Evolutionary conservation across 73 alveolate genomes (phyloP).

Genomic region (Stentor roeselii): DNA sequence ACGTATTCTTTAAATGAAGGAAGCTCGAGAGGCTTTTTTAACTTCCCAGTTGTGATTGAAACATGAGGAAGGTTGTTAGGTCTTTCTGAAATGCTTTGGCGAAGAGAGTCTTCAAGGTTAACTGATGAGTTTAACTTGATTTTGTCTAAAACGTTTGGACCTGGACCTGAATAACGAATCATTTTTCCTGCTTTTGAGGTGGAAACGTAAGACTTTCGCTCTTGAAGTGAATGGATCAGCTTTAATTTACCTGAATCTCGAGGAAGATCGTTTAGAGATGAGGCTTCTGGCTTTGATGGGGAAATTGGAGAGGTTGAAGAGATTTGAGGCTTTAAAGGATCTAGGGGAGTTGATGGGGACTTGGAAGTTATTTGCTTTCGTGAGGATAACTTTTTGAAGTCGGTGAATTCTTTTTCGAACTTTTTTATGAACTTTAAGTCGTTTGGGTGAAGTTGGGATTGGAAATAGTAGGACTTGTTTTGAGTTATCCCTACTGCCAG

Average conservation of each 20-base stretch:
- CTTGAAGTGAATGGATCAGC: not conserved
- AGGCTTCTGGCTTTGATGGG: not conserved
- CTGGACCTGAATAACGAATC: not conserved
- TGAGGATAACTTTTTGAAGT: not conserved
- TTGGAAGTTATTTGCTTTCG: not conserved
- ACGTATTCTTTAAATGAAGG: constrained; percentile 19
- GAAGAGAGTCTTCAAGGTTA: not conserved
- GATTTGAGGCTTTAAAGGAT: no score
- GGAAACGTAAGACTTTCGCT: not conserved
- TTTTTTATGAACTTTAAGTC: not conserved
- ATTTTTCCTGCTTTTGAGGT: not conserved
- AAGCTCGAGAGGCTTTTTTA: not conserved
- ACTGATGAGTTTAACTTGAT: not conserved
- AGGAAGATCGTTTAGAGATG: not conserved
- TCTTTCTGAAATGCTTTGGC: not conserved
- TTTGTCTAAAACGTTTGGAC: not conserved
- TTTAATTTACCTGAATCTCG: not conserved
- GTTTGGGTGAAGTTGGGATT: not conserved
- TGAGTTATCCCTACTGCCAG: constrained; percentile 3
- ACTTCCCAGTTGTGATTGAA: not conserved
- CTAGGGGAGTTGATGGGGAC: no score
- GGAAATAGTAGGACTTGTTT: not conserved
- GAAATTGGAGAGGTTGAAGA: not conserved
- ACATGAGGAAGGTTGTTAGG: not conserved
- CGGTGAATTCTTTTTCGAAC: constrained; percentile 3